phyloP scores from a whole-genome alignment of 441 rosid species.

The Erysimum pusillum region DNA sequence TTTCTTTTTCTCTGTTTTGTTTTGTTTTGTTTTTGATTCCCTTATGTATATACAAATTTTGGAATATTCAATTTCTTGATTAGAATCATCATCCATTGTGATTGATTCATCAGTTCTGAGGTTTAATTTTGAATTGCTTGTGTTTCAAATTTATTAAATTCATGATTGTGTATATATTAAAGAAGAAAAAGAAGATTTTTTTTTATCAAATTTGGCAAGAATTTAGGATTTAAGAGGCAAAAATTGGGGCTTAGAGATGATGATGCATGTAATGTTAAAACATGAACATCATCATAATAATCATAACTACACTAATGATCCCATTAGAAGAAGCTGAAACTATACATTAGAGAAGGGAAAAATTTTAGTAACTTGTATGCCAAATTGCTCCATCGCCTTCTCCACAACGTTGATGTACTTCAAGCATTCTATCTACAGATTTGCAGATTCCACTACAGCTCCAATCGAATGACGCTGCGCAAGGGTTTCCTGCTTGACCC shows the following conservation, averaged over 20 bases:
- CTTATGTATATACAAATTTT: constrained; percentile 35
- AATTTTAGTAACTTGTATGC: constrained; percentile 77
- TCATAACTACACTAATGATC: constrained; percentile 30
- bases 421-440: constrained; percentile 90
- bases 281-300: constrained; percentile 17
- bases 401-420: constrained; percentile 91
- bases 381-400: constrained; percentile 89
- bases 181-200: too few relatives aligned
- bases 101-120: constrained; percentile 27
- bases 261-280: constrained; percentile 15
- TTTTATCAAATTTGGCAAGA: background rate
- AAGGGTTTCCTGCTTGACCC: constrained; percentile 92
- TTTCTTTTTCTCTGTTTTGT: background rate
- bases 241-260: constrained; percentile 26
- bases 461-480: constrained; percentile 97
- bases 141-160: background rate
- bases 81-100: constrained; percentile 20
- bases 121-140: background rate
- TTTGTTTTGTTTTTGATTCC: background rate
- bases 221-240: constrained; percentile 25
- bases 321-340: constrained; percentile 31
- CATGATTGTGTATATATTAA: constrained; percentile 12
- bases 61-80: background rate
- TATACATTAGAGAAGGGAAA: constrained; percentile 32
- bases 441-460: constrained; percentile 93